phyloP scores from a whole-genome alignment of 2,329 filamentous ascomycete genomes.

The Cladosporium cucumerinum region DNA sequence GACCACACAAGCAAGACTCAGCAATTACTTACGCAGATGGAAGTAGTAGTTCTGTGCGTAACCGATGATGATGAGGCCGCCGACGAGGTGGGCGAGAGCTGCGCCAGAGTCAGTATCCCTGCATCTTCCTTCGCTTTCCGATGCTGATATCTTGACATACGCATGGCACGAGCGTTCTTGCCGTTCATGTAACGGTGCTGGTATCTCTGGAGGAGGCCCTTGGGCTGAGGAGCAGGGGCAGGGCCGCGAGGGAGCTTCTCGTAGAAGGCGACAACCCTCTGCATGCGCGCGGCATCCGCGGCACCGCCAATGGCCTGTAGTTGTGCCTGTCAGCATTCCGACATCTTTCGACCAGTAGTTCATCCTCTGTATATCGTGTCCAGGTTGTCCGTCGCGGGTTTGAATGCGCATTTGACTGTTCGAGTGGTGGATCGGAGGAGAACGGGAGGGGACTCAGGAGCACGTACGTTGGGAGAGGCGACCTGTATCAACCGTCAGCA shows the following conservation, averaged over 20 bases:
- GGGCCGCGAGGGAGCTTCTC: slow-evolving; percentile 93
- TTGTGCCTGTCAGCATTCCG: slow-evolving; percentile 21
- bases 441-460: slow-evolving; percentile 18
- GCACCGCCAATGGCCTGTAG: slow-evolving; percentile 85
- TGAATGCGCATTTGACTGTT: slow-evolving; percentile 5
- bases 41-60: slow-evolving; percentile 99
- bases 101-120: slow-evolving; percentile 25
- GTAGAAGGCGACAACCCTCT: slow-evolving; percentile 97
- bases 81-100: slow-evolving; percentile 89
- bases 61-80: slow-evolving; percentile 72
- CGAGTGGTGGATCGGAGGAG: slow-evolving; percentile 9
- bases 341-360: not conserved
- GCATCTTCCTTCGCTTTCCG: not conserved
- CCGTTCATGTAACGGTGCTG: slow-evolving; percentile 77
- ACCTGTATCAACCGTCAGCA: slow-evolving; percentile 52
- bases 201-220: slow-evolving; percentile 83
- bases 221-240: slow-evolving; percentile 77
- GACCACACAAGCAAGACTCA: not conserved
- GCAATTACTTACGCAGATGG: slow-evolving; percentile 79
- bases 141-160: slow-evolving; percentile 57
- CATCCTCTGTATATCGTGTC: not conserved
- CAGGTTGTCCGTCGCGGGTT: not conserved
- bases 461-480: slow-evolving; percentile 77
- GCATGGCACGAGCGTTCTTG: slow-evolving; percentile 83
- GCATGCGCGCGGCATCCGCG: slow-evolving; percentile 95